Conservation (phyloP, 768 basidiomycete species). For the Cystobasidium tubakii region DNA sequence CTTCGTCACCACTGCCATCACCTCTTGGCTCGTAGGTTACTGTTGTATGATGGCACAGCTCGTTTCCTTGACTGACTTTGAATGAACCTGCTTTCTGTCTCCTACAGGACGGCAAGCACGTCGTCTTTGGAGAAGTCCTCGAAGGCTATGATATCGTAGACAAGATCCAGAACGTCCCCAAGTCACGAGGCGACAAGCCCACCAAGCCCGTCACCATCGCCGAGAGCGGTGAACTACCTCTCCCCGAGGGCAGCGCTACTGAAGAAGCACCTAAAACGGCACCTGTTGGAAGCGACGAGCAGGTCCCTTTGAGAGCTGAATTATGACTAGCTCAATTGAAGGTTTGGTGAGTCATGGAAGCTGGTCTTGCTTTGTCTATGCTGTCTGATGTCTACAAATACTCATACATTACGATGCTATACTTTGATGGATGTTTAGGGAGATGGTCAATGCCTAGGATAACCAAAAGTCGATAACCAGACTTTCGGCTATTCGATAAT, state of each 20-base stretch:
- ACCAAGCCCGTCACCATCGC: slow-evolving; percentile 68
- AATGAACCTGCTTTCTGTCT: not conserved
- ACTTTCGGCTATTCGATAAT: too few relatives aligned
- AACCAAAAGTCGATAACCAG: too few relatives aligned
- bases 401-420: too few relatives aligned
- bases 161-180: slow-evolving; percentile 59
- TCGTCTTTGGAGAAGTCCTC: slow-evolving; percentile 80
- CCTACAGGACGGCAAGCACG: slow-evolving; percentile 44
- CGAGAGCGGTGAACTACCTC: slow-evolving; percentile 76
- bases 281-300: not conserved
- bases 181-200: slow-evolving; percentile 67
- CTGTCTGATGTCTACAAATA: too few relatives aligned
- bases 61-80: not conserved
- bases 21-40: slow-evolving; percentile 41
- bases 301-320: slow-evolving; percentile 17
- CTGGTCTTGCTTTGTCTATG: not conserved
- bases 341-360: slow-evolving; percentile 22
- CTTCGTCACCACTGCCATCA: slow-evolving; percentile 41
- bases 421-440: not conserved
- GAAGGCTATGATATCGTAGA: slow-evolving; percentile 85
- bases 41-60: not conserved
- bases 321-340: slow-evolving; percentile 36
- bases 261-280: not conserved
- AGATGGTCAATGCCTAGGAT: slow-evolving; percentile 1
- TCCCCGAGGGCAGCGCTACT: slow-evolving; percentile 8